These are phyloP conservation scores for Boletus vinaceobasis DNA, from an alignment of 768 basidiomycete species.

Conservation along the genomic window DNA sequence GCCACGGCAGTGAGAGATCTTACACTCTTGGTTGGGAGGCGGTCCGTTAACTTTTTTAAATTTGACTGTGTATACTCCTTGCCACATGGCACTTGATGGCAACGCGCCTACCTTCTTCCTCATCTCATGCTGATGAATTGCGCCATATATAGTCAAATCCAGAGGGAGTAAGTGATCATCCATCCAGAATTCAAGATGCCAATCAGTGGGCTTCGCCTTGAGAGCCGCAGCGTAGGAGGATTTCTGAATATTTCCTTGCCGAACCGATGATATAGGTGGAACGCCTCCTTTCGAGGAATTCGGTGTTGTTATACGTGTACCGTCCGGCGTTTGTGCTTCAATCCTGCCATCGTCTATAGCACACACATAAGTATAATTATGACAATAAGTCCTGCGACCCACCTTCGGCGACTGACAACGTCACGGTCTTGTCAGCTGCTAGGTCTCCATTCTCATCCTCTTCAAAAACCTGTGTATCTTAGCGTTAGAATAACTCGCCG, in stretches of 20 bases:
- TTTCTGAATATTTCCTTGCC: slow-evolving; percentile 35
- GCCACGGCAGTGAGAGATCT: slow-evolving; percentile 16
- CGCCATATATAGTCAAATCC: slow-evolving; percentile 94
- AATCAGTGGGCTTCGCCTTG: slow-evolving; percentile 89
- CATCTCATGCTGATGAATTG: slow-evolving; percentile 88
- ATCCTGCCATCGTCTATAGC: slow-evolving; percentile 81
- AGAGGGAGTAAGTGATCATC: slow-evolving; percentile 81
- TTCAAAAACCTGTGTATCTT: slow-evolving; percentile 61
- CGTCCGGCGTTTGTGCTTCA: slow-evolving; percentile 95
- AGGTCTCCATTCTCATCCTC: slow-evolving; percentile 79
- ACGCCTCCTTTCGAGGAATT: slow-evolving; percentile 50
- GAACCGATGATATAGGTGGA: slow-evolving; percentile 30
- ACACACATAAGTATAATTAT: slow-evolving; percentile 5
- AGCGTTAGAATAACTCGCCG: slow-evolving; percentile 10
- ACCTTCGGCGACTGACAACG: slow-evolving; percentile 80
- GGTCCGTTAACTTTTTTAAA: slow-evolving; percentile 92
- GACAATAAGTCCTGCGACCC: slow-evolving; percentile 10
- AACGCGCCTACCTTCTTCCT: slow-evolving; percentile 65
- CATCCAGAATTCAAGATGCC: slow-evolving; percentile 96
- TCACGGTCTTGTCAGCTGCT: slow-evolving; percentile 80
- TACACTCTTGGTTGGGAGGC: slow-evolving; percentile 59
- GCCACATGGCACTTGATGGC: slow-evolving; percentile 78
- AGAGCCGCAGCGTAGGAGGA: slow-evolving; percentile 92
- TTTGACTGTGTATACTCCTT: slow-evolving; percentile 86
- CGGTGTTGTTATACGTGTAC: slow-evolving; percentile 90